Evolutionary conservation across 2,329 filamentous ascomycete genomes (phyloP), one percentile per base, ranked within the genome.

Genomic region (Fusarium sp.): DNA sequence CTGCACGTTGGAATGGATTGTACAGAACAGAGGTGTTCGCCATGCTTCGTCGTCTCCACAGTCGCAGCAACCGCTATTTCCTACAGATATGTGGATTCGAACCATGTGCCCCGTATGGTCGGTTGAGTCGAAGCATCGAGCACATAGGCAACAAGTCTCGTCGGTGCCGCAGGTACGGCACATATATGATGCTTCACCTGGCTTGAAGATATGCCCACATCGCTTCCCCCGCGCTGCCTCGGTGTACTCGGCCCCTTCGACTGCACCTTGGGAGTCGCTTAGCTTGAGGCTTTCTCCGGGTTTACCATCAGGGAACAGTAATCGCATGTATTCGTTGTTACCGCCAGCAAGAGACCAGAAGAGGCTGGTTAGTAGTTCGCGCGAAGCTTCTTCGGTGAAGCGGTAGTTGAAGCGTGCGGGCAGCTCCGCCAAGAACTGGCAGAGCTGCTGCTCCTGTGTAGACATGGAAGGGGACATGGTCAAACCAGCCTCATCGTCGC

Each of bases 41-140:
- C 96, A 99, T 12, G 96, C 96, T 79, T 99, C 96, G 20, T 91
- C 88, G 76, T 99, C 96, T 60, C 96, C 96, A 76, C 96, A 99
- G 79, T 99, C 96, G 79, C 96, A 99, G 81, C 96, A 98, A 43
- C 95, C 95, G 74, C 91, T 96, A 76, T 97, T 97, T 8, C 95
- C 95, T 4, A 91, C 88, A 1, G 94, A 97, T 45, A 97, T 89
- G 58, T 86, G 91, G 59, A 99, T 93, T 73, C 92, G 91, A 55
- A 98, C 94, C 81, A 93, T 92, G 79, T 99, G 96, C 14, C 91
- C 94, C 12, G 93, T 91, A 78, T 99, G 96, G 75, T 99, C 95
- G 38, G 95, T 98, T 24, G 94, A 89, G 75, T 98, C 93, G 77
- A 97, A 99, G 80, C 96, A 99, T 69, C 91, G 90, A 74, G 92